These are phyloP conservation scores for Phallus indusiatus DNA, from an alignment of 768 basidiomycete species.

Conservation along the genomic window DNA sequence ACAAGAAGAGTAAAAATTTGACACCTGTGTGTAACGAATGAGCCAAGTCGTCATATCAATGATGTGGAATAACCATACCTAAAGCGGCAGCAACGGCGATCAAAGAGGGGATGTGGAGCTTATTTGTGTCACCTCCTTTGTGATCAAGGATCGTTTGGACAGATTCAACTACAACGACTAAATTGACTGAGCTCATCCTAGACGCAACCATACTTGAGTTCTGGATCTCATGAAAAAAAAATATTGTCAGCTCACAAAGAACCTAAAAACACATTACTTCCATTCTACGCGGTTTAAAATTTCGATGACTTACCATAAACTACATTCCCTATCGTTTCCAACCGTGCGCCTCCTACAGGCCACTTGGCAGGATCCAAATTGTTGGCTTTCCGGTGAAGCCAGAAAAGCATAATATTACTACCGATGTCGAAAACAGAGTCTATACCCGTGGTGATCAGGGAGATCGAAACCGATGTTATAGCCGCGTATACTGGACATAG, in stretches of 20 bases:
- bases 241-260: conserved; percentile 29
- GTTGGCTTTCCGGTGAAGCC: conserved; percentile 64
- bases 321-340: conserved; percentile 86
- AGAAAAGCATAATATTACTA: conserved; percentile 73
- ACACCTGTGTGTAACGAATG: conserved; percentile 38
- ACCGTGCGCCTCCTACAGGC: conserved; percentile 85
- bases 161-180: conserved; percentile 87
- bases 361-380: conserved; percentile 74
- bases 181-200: conserved; percentile 83
- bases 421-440: conserved; percentile 83
- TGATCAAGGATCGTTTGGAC: conserved; percentile 59
- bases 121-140: conserved; percentile 37
- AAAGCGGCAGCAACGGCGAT: conserved; percentile 77
- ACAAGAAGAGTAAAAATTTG: conserved; percentile 81
- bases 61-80: conserved; percentile 33
- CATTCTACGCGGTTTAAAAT: neutral
- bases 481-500: conserved; percentile 75
- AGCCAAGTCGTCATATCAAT: neutral
- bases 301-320: conserved; percentile 62
- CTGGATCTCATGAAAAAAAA: neutral
- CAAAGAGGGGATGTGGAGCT: conserved; percentile 75
- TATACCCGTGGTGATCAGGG: conserved; percentile 81
- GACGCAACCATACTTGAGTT: no score
- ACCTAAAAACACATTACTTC: conserved; percentile 26
- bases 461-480: conserved; percentile 71